phyloP scores from a whole-genome alignment of 2,329 filamentous ascomycete genomes.

The Neonectria punicea region DNA sequence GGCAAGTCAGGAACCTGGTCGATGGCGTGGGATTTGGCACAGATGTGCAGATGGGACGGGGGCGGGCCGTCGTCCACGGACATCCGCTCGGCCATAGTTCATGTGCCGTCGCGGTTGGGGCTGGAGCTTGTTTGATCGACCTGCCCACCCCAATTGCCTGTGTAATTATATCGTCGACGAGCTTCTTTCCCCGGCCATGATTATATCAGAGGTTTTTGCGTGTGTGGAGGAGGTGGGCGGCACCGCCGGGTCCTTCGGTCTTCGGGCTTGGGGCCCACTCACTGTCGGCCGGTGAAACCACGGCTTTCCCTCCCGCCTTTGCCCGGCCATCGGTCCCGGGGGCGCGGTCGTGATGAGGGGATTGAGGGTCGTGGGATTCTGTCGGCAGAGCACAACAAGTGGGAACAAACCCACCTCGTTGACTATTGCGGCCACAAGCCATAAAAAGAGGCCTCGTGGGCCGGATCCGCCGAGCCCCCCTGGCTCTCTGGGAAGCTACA shows the following conservation, averaged over 20 bases:
- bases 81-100: constrained; percentile 13
- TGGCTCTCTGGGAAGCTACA: neutral
- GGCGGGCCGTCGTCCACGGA: constrained; percentile 11
- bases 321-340: neutral
- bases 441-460: constrained; percentile 10
- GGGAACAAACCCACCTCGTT: neutral
- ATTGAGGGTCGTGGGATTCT: neutral
- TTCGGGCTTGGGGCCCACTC: neutral
- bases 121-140: constrained; percentile 17
- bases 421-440: neutral
- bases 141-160: neutral
- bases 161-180: neutral
- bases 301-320: neutral
- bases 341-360: neutral
- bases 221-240: no score
- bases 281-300: neutral
- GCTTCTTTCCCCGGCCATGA: no score
- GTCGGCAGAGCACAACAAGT: neutral
- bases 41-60: constrained; percentile 3
- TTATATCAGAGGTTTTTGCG: no score
- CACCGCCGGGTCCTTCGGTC: neutral
- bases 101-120: constrained; percentile 10
- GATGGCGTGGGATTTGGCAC: neutral
- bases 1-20: neutral
- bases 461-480: constrained; percentile 2